These are phyloP conservation scores for Terfezia boudieri DNA, from an alignment of 495 filamentous ascomycete species.

Conservation along the genomic window DNA sequence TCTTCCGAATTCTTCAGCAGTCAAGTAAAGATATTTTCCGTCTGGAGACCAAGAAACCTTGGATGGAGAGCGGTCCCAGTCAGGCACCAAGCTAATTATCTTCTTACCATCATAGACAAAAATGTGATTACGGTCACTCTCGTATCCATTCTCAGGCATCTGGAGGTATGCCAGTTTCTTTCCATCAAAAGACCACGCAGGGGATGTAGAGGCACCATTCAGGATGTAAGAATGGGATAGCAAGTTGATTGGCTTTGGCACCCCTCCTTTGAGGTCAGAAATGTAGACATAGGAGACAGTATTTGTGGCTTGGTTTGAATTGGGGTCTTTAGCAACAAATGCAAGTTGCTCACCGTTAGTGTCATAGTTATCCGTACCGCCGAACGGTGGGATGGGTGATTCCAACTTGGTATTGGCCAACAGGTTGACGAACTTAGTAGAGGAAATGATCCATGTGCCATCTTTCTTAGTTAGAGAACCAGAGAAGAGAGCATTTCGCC, in stretches of 20 bases:
- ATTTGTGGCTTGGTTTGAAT: slow-evolving; percentile 50
- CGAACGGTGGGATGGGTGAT: slow-evolving; percentile 37
- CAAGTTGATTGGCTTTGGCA: slow-evolving; percentile 22
- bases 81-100: slow-evolving; percentile 25
- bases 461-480: slow-evolving; percentile 33
- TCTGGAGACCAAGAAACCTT: slow-evolving; percentile 42
- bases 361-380: slow-evolving; percentile 33
- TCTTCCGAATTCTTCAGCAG: slow-evolving; percentile 42
- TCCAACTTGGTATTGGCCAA: slow-evolving; percentile 34
- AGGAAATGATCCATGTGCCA: slow-evolving; percentile 23
- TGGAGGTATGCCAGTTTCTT: slow-evolving; percentile 54
- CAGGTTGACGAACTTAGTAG: slow-evolving; percentile 30
- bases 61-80: slow-evolving; percentile 50
- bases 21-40: slow-evolving; percentile 38
- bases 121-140: slow-evolving; percentile 67
- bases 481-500: slow-evolving; percentile 52
- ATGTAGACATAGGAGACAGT: slow-evolving; percentile 63
- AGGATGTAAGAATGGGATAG: slow-evolving; percentile 26
- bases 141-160: slow-evolving; percentile 64
- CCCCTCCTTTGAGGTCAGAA: slow-evolving; percentile 27
- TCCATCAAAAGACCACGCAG: slow-evolving; percentile 55
- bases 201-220: slow-evolving; percentile 52
- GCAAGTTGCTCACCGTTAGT: slow-evolving; percentile 36
- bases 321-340: slow-evolving; percentile 71
- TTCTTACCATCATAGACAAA: slow-evolving; percentile 21